Conservation (phyloP, 2,329 filamentous ascomycete species). For the Gliomastix tumulicola region DNA sequence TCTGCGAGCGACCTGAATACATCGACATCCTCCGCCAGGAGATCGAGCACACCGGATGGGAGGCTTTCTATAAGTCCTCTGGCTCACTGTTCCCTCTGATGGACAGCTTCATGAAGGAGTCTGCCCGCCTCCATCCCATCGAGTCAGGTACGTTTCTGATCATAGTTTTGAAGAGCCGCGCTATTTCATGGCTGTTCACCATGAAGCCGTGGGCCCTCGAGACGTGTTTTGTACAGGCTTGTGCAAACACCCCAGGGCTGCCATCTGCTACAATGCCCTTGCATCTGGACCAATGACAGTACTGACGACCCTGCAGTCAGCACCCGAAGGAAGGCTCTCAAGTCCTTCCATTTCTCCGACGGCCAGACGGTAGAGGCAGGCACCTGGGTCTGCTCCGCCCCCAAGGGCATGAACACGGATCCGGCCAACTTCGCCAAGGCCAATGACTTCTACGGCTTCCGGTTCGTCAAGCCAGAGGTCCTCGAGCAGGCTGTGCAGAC, state of each 20-base stretch:
- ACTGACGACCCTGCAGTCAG: slow-evolving; percentile 1
- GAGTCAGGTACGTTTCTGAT: slow-evolving; percentile 1
- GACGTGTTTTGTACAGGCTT: too few species aligned
- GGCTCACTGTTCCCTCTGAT: not conserved
- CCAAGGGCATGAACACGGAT: slow-evolving; percentile 1
- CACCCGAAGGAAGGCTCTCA: not conserved
- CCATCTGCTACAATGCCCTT: not conserved
- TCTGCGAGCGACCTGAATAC: slow-evolving; percentile 4
- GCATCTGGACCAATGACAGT: not conserved
- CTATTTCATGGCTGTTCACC: too few species aligned
- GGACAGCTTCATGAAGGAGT: slow-evolving; percentile 8
- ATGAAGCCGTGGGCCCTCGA: too few species aligned
- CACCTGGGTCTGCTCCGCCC: slow-evolving; percentile 2
- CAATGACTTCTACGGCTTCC: slow-evolving; percentile 1
- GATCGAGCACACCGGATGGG: not conserved
- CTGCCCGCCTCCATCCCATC: slow-evolving; percentile 1
- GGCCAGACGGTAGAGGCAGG: not conserved
- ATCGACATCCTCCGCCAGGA: slow-evolving; percentile 2
- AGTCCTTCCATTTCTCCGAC: slow-evolving; percentile 2
- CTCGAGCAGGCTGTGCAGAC: not conserved
- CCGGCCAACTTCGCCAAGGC: not conserved
- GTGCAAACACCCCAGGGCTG: too few species aligned
- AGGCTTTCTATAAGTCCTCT: not conserved
- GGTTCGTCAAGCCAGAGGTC: not conserved
- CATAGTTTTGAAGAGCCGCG: too few species aligned